Evolutionary conservation across 164 flowering plant species (phyloP).

Genomic region (Magnolia kwangsiensis): DNA sequence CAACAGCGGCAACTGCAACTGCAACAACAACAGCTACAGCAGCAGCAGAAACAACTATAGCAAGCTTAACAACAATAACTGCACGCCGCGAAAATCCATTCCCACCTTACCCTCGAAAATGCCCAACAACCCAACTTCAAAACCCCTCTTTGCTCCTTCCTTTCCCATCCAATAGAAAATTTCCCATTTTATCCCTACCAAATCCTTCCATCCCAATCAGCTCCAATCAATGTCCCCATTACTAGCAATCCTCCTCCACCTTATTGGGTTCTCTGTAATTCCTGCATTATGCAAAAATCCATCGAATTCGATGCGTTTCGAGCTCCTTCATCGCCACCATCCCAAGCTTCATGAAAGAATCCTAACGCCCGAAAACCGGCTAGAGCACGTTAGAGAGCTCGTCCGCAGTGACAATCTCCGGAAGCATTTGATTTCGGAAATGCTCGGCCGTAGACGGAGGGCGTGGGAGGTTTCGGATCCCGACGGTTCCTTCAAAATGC

Average conservation of each 20-base stretch:
- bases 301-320: slow-evolving; percentile 8
- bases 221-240: slow-evolving; percentile 11
- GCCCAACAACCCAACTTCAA: not conserved
- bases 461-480: not conserved
- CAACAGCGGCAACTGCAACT: not conserved
- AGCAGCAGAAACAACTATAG: not conserved
- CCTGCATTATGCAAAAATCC: slow-evolving; percentile 5
- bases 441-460: slow-evolving; percentile 1
- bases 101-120: not conserved
- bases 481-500: slow-evolving; percentile 13
- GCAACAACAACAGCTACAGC: not conserved
- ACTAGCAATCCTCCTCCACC: slow-evolving; percentile 3
- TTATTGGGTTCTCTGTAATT: slow-evolving; percentile 7
- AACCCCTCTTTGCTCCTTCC: not conserved
- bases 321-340: slow-evolving; percentile 16
- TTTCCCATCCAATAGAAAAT: not conserved
- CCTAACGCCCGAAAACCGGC: not conserved
- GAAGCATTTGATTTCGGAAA: not conserved
- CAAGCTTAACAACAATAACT: not conserved
- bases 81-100: not conserved
- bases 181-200: not conserved
- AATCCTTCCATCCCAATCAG: not conserved
- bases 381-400: slow-evolving; percentile 5
- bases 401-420: slow-evolving; percentile 3
- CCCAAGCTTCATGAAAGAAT: not conserved